A percentile compares a stretch with the other conserved stretches of the same genome.
Conservation (phyloP, 805 yeast genomes). For the Scheffersomyces lignosus region DNA sequence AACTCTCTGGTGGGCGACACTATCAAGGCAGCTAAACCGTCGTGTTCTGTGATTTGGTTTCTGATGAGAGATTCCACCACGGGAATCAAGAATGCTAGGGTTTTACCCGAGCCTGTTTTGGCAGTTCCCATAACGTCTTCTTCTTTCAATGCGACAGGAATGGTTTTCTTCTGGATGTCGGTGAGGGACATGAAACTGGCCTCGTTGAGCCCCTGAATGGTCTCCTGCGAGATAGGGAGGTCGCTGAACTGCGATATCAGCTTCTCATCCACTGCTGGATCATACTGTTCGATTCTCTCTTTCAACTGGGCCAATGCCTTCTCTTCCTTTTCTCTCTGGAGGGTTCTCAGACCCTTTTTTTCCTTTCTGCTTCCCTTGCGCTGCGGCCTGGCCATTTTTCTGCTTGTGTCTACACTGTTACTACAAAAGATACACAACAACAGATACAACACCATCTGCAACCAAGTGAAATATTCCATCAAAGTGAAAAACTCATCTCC, state of each 20-base stretch:
- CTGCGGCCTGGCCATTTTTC: constrained; percentile 19
- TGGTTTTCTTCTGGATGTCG: constrained; percentile 79
- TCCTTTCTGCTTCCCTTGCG: constrained; percentile 11
- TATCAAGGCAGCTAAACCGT: constrained; percentile 86
- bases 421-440: no score
- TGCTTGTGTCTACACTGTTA: no score
- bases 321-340: constrained; percentile 29
- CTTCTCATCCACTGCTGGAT: constrained; percentile 34
- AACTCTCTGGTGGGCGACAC: constrained; percentile 92
- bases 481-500: no score
- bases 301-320: constrained; percentile 45
- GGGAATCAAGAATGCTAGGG: constrained; percentile 83
- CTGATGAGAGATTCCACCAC: constrained; percentile 67
- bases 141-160: constrained; percentile 75
- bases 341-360: constrained; percentile 15
- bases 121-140: constrained; percentile 86
- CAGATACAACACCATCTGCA: no score
- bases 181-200: constrained; percentile 81
- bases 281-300: constrained; percentile 53
- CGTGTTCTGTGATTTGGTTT: constrained; percentile 75
- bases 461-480: no score
- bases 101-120: constrained; percentile 87
- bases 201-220: constrained; percentile 71
- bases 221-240: constrained; percentile 67
- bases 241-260: constrained; percentile 58